Percentiles rank a stretch among this genome's conserved stretches.
These are phyloP conservation scores for Amanita brunnescens DNA, from an alignment of 768 basidiomycete genomes.

Conservation along the genomic window DNA sequence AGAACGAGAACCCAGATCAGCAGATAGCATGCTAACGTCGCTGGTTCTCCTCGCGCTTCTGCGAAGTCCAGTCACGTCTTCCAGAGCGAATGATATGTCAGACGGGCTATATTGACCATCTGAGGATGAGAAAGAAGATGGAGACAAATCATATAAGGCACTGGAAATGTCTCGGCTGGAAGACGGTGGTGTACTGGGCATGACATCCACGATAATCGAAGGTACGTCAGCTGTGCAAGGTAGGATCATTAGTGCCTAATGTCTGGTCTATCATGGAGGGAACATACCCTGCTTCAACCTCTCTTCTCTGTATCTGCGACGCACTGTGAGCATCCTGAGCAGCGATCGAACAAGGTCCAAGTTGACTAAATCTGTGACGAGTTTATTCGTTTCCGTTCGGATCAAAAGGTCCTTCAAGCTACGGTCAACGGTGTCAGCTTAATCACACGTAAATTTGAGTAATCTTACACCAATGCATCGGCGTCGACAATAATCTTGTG, in stretches of 20 bases:
- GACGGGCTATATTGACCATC: conserved; percentile 28
- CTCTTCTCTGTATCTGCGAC: conserved; percentile 52
- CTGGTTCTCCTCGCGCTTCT: conserved; percentile 46
- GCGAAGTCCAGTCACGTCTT: conserved; percentile 40
- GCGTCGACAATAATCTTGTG: conserved; percentile 87
- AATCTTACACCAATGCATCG: conserved; percentile 76
- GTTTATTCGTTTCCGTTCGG: conserved; percentile 65
- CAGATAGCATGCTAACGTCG: conserved; percentile 52
- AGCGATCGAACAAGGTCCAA: conserved; percentile 78
- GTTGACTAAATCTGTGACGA: conserved; percentile 79
- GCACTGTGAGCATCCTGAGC: conserved; percentile 64
- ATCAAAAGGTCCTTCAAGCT: conserved; percentile 79
- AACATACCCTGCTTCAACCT: conserved; percentile 31
- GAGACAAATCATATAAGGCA: conserved; percentile 21
- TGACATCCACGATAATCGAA: conserved; percentile 57
- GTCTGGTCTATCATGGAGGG: conserved; percentile 19
- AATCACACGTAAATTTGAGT: neutral
- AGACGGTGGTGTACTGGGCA: conserved; percentile 43
- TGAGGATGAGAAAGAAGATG: conserved; percentile 21
- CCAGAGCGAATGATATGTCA: conserved; percentile 39
- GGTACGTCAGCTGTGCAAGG: conserved; percentile 45
- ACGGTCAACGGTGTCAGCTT: neutral
- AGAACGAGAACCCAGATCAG: conserved; percentile 37
- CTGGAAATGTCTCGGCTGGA: conserved; percentile 51
- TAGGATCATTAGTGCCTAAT: neutral